Percentiles rank a stretch among this genome's conserved stretches.
Evolutionary conservation across 169 alveolate species (phyloP).

Genomic region (Babesia microti): DNA sequence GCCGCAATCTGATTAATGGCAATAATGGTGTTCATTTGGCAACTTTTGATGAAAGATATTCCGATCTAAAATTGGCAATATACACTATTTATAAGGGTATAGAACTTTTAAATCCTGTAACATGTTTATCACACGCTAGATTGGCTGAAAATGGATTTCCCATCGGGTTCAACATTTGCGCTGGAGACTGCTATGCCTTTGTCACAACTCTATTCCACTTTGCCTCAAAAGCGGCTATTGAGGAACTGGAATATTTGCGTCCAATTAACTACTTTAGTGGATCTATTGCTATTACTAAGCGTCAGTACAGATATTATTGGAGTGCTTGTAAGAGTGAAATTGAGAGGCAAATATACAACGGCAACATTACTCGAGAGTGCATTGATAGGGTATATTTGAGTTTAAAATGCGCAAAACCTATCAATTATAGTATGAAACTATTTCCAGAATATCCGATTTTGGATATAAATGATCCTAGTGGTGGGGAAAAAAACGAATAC

Average conservation of each 20-base stretch:
- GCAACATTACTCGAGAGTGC: too few relatives aligned
- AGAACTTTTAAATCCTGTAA: conserved; percentile 53
- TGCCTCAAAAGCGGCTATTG: conserved; percentile 2
- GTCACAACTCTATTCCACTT: conserved; percentile 1
- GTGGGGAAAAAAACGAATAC: too few relatives aligned
- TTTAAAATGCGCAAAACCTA: too few relatives aligned
- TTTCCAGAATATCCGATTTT: conserved; percentile 1
- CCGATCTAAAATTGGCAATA: conserved; percentile 62
- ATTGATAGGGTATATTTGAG: too few relatives aligned
- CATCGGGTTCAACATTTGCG: conserved; percentile 18
- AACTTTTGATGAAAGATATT: conserved; percentile 63
- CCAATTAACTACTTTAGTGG: conserved; percentile 59
- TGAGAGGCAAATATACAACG: conserved; percentile 17
- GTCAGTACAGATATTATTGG: conserved; percentile 55
- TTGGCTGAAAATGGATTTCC: conserved; percentile 29
- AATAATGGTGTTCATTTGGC: conserved; percentile 50
- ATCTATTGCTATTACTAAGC: conserved; percentile 59
- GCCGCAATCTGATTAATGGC: not conserved
- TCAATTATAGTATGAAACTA: too few relatives aligned
- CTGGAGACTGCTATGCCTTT: conserved; percentile 14
- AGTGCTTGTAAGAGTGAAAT: conserved; percentile 19
- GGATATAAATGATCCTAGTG: conserved; percentile 1
- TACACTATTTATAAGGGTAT: conserved; percentile 33
- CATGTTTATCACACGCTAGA: conserved; percentile 31
- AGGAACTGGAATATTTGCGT: conserved; percentile 18